phyloP scores from a whole-genome alignment of 2,329 filamentous ascomycete species.

The Xylaria sp. region DNA sequence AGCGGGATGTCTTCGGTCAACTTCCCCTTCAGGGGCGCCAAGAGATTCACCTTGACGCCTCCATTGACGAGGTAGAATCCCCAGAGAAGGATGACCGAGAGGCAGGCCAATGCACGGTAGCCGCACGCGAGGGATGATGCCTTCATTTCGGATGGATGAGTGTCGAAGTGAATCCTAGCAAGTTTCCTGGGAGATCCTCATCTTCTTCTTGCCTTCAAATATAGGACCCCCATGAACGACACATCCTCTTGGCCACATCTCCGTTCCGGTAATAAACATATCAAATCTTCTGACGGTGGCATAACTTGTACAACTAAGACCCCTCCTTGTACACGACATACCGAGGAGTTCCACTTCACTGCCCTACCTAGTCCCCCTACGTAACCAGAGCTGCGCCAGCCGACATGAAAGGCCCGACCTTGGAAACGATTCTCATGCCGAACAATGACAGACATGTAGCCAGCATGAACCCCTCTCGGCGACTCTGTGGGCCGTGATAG shows the following conservation, averaged over 20 bases:
- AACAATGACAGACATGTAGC: too few relatives aligned
- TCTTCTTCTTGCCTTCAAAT: not conserved
- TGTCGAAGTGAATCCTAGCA: not conserved
- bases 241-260: not conserved
- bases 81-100: constrained; percentile 23
- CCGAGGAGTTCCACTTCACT: too few relatives aligned
- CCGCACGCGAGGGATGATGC: constrained; percentile 8
- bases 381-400: too few relatives aligned
- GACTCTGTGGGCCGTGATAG: too few relatives aligned
- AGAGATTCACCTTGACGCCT: constrained; percentile 21
- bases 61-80: constrained; percentile 25
- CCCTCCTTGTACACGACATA: too few relatives aligned
- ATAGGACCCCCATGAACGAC: not conserved
- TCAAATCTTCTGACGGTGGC: too few relatives aligned
- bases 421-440: too few relatives aligned
- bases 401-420: too few relatives aligned
- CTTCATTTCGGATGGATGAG: constrained; percentile 8
- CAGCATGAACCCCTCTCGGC: too few relatives aligned
- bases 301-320: too few relatives aligned
- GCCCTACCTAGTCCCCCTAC: too few relatives aligned
- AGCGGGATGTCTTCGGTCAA: constrained; percentile 21
- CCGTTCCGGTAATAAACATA: not conserved
- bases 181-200: not conserved
- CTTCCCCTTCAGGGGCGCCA: constrained; percentile 20
- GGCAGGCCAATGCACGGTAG: constrained; percentile 15